Base-by-base conservation (phyloP, 768 basidiomycete genomes). In the Lyophyllum atratum region DNA sequence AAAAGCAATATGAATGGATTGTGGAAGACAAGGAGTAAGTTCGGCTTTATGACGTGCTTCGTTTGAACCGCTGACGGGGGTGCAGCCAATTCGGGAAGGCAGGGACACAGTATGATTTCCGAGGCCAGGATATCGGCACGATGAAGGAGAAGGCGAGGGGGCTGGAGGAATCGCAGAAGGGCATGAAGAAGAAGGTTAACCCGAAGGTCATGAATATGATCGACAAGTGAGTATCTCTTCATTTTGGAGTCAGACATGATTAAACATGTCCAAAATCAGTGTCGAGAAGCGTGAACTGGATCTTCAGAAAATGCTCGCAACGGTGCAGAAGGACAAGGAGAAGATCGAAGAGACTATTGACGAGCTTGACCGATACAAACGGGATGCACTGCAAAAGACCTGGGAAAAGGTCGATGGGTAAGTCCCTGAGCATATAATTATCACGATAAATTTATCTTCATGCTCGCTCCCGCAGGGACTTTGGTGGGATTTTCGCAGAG, bases 401-500 rank as follows among this genome's bases (percentile, higher is more conserved):
- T 99, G 97, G 96, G 85, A 90, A 66, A 96, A 96, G 68, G 97
- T 99, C 64, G 90, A 92, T 68, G 83, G 80, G 95, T 96, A 67
- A 64, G 90, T 76, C 1, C 15, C n/a, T n/a, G 8, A 19, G 11
- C 40, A 14, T 24, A 34, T 42, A 9, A 29, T 44, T 40, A 52
- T 22, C 21, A 17, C 33, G 17, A 21, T 52, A 28, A 50, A 45
- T 19, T 39, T 15, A 50, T n/a, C 24, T 28, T 62, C 26, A 58
- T 3, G 49, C 8, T 4, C 17, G 22, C n/a, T 45, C 31, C 12
- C 34, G 14, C 9, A 66, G 95, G 37, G 95, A 98, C 72, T 99
- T 99, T 68, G 97, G 97, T 8, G 85, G 83, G 10, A 98, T 99
- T 70, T 98, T 99, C 68, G 93, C 87, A 1, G 97, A 99, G 64